Evolutionary conservation across 768 basidiomycete genomes (phyloP).

Genomic region (Naganishia vishniacii): DNA sequence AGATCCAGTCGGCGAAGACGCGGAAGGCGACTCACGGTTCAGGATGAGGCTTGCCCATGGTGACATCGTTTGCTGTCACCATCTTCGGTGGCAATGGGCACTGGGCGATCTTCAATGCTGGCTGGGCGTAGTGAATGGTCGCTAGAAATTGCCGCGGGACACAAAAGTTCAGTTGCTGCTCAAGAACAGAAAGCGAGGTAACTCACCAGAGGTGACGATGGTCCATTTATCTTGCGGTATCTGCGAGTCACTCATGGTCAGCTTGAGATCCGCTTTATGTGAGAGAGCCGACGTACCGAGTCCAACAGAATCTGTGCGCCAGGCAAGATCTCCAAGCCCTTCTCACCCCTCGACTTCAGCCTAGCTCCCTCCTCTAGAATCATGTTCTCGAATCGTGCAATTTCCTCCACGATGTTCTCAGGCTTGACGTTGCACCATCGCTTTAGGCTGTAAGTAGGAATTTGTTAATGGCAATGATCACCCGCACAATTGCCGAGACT

Average conservation of each 20-base stretch:
- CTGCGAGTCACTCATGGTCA: neutral
- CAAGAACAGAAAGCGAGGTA: neutral
- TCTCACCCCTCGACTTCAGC: conserved; percentile 57
- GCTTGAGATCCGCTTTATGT: neutral
- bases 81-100: conserved; percentile 60
- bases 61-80: conserved; percentile 70
- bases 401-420: conserved; percentile 55
- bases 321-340: conserved; percentile 56
- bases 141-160: conserved; percentile 57
- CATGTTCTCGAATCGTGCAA: conserved; percentile 68
- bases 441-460: conserved; percentile 15
- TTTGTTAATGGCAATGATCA: conserved; percentile 8
- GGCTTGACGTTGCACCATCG: conserved; percentile 28
- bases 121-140: conserved; percentile 64
- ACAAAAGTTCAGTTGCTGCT: neutral
- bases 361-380: conserved; percentile 51
- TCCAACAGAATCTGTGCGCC: conserved; percentile 60
- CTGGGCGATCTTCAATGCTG: conserved; percentile 61
- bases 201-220: conserved; percentile 72
- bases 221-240: conserved; percentile 56
- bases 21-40: conserved; percentile 53
- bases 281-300: conserved; percentile 51
- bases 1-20: too few species aligned
- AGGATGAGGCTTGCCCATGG: conserved; percentile 77
- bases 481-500: neutral